Base-by-base conservation (phyloP, 2,329 filamentous ascomycete species). In the Sarocladiaceae sp. region DNA sequence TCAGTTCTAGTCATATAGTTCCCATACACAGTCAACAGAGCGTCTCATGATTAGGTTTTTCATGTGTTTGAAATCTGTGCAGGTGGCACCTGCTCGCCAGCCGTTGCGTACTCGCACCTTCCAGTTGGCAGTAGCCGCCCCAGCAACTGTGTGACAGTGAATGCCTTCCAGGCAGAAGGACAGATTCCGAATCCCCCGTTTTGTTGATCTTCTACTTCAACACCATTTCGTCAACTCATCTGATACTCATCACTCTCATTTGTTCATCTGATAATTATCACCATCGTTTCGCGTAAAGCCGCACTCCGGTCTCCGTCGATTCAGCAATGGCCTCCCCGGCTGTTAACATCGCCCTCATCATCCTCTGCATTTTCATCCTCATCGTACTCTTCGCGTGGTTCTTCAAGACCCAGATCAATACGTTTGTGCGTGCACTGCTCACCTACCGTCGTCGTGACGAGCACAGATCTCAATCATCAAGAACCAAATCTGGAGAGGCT, bases 331-430 rank as follows among this genome's bases (percentile, higher is more conserved):
- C 60, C 26, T 59, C 50, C 13, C 64, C 67, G 10, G 59, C 65
- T 4, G 57, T 56, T 22, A 55, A 53, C 5, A 63, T 72, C 7
- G 68, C 65, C 22, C 54, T 70, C 42, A 50, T 69, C 4, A 37
- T 71, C 23, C 52, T 71, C 11, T 54, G 59, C 11, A 54, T 73
- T 25, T 57, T 68, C 47, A 37, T 57, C 6, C 50, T 69, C 26
- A 53, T 68, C 37, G 61, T 54, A 17, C 23, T 61, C 17, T 26
- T 72, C 25, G 56, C 53, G 42, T 71, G 61, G 58, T 62, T 62
- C 37, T 57, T 63, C 54, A 64, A 64, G 26, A 56, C 52, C 35
- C 54, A 60, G 35, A 54, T 72, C 46, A 56, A 61, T 37, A 54
- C 51, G 22, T 71, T 70, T 53, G 61, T 64, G 23, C 51, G 59